Evolutionary conservation across 148 eudicot genomes (phyloP).

Genomic region (Polygonum maritimum): DNA sequence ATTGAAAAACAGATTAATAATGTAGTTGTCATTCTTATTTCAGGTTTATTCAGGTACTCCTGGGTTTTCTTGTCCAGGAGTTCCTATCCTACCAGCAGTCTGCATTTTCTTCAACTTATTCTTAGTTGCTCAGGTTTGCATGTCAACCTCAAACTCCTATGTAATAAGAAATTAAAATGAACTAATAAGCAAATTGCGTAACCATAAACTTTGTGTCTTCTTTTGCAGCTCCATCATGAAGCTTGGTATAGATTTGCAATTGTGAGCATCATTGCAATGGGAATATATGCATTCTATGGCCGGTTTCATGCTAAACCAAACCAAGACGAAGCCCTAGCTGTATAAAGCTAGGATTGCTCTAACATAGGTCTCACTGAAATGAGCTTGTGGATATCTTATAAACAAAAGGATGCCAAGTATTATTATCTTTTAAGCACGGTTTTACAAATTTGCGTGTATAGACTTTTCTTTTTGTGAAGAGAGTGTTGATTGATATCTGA

Average conservation of each 20-base stretch:
- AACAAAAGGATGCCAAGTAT: not conserved
- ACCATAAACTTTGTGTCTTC: not conserved
- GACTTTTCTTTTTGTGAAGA: not conserved
- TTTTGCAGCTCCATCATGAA: constrained; percentile 82
- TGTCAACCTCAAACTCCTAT: not conserved
- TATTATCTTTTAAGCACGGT: not conserved
- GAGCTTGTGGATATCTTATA: not conserved
- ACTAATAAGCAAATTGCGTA: not conserved
- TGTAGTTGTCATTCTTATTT: not conserved
- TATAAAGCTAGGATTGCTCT: constrained; percentile 24
- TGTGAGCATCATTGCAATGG: constrained; percentile 50
- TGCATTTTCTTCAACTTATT: constrained; percentile 89
- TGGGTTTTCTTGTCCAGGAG: constrained; percentile 88
- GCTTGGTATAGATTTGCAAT: constrained; percentile 86
- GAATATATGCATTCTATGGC: constrained; percentile 79
- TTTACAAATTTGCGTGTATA: not conserved
- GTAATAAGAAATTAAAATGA: not conserved
- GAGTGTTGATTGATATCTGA: not conserved
- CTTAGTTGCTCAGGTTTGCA: constrained; percentile 84
- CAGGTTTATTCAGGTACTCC: constrained; percentile 52
- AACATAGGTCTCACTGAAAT: not conserved
- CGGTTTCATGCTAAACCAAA: constrained; percentile 75
- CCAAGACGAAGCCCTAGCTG: constrained; percentile 31
- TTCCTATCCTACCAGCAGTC: constrained; percentile 76
- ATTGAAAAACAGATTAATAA: no score